Percentiles rank a stretch among this genome's conserved stretches.
phyloP scores from a whole-genome alignment of 306 rosid species.

The Elaeagnus macrophylla region DNA sequence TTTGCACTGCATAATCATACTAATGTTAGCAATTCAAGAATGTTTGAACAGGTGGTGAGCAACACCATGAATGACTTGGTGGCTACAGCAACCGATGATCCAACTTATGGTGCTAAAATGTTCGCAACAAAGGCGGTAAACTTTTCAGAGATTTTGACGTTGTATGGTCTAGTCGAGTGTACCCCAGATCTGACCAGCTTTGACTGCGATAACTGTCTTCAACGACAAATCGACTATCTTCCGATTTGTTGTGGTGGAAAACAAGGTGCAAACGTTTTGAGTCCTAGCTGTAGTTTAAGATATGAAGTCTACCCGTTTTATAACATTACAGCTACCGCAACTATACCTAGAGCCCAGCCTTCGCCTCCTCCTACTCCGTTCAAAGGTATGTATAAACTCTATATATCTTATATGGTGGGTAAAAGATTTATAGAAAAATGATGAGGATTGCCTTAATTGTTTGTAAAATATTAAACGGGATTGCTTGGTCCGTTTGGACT shows the following conservation, averaged over 20 bases:
- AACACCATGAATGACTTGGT: constrained; percentile 20
- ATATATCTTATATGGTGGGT: too few relatives aligned
- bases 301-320: background rate
- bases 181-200: constrained; percentile 23
- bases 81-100: constrained; percentile 24
- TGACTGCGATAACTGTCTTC: constrained; percentile 15
- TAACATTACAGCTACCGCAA: background rate
- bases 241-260: constrained; percentile 4
- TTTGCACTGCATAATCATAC: constrained; percentile 20
- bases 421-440: too few relatives aligned
- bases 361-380: too few relatives aligned
- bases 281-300: background rate
- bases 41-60: constrained; percentile 8
- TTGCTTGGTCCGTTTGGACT: too few relatives aligned
- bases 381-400: too few relatives aligned
- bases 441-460: too few relatives aligned
- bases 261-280: background rate
- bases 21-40: constrained; percentile 19
- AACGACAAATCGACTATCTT: background rate
- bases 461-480: too few relatives aligned
- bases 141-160: background rate
- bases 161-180: constrained; percentile 29
- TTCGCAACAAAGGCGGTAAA: constrained; percentile 21
- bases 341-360: too few relatives aligned
- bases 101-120: constrained; percentile 23